Conservation (phyloP, 257 asterid genomes). For the Leonotis leonurus region DNA sequence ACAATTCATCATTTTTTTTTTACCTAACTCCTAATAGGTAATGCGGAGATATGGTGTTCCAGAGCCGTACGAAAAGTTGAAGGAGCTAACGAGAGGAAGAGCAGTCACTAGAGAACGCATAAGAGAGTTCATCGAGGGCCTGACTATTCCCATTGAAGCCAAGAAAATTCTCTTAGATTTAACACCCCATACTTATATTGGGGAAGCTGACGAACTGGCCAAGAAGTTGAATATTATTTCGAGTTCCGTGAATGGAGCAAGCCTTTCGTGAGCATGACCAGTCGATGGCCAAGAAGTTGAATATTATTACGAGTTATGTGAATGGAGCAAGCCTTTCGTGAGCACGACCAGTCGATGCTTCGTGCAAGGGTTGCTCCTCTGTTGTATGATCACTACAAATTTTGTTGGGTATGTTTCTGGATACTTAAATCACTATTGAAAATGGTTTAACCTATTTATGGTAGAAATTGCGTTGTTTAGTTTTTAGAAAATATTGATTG, state of each 20-base stretch:
- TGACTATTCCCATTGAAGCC: constrained; percentile 63
- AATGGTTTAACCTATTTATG: no score
- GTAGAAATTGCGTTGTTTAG: no score
- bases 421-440: no score
- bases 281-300: not conserved
- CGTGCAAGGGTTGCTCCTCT: no score
- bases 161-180: constrained; percentile 52
- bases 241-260: constrained; percentile 24
- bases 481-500: no score
- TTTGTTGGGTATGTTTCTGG: no score
- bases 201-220: constrained; percentile 26
- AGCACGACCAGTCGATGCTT: no score
- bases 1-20: no score
- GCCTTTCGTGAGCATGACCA: not conserved
- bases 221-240: constrained; percentile 6
- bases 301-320: no score
- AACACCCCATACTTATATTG: constrained; percentile 69
- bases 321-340: no score
- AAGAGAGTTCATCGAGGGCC: constrained; percentile 53
- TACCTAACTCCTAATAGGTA: constrained; percentile 30
- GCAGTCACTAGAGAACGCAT: constrained; percentile 64
- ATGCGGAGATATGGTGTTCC: constrained; percentile 89
- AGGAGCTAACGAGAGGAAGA: constrained; percentile 90
- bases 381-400: no score
- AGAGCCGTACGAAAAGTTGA: constrained; percentile 88